Evolutionary conservation across 2,329 filamentous ascomycete genomes (phyloP).

Genomic region (Pleurostoma richardsiae): DNA sequence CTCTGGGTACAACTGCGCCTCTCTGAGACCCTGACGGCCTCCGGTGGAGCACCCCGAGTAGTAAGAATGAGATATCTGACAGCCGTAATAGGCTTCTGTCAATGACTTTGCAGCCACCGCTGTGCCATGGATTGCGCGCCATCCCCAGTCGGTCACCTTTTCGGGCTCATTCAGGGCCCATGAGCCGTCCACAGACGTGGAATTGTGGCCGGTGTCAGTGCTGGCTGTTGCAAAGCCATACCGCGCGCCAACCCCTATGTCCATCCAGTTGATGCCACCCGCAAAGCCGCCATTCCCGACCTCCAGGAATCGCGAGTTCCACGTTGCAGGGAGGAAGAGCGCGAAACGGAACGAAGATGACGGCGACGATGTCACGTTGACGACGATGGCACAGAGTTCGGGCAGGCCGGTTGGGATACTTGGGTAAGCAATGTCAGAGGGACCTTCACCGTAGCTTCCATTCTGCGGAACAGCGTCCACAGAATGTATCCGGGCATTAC

Average conservation of each 20-base stretch:
- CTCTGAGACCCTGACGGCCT: slow-evolving; percentile 45
- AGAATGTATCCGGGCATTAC: slow-evolving; percentile 18
- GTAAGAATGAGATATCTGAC: slow-evolving; percentile 33
- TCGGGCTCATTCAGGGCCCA: slow-evolving; percentile 34
- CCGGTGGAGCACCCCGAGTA: slow-evolving; percentile 50
- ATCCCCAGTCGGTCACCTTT: slow-evolving; percentile 31
- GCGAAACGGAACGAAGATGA: slow-evolving; percentile 28
- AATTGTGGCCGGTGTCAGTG: slow-evolving; percentile 37
- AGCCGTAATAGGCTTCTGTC: slow-evolving; percentile 41
- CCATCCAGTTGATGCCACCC: slow-evolving; percentile 22
- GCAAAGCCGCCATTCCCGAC: slow-evolving; percentile 33
- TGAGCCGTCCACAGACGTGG: slow-evolving; percentile 17
- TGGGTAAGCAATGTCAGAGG: slow-evolving; percentile 25
- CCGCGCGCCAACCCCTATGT: slow-evolving; percentile 20
- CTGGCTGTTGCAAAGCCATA: slow-evolving; percentile 36
- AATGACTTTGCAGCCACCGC: slow-evolving; percentile 43
- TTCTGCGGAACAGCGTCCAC: slow-evolving; percentile 21
- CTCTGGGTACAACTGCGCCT: slow-evolving; percentile 40
- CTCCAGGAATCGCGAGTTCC: slow-evolving; percentile 28
- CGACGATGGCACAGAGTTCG: slow-evolving; percentile 29
- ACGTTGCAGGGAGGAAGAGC: slow-evolving; percentile 28
- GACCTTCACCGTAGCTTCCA: slow-evolving; percentile 29
- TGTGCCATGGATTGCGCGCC: slow-evolving; percentile 41
- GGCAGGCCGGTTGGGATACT: slow-evolving; percentile 28
- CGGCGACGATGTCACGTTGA: slow-evolving; percentile 23